Conservation (phyloP, 179 eudicot genomes). For the Carnegiea gigantea region DNA sequence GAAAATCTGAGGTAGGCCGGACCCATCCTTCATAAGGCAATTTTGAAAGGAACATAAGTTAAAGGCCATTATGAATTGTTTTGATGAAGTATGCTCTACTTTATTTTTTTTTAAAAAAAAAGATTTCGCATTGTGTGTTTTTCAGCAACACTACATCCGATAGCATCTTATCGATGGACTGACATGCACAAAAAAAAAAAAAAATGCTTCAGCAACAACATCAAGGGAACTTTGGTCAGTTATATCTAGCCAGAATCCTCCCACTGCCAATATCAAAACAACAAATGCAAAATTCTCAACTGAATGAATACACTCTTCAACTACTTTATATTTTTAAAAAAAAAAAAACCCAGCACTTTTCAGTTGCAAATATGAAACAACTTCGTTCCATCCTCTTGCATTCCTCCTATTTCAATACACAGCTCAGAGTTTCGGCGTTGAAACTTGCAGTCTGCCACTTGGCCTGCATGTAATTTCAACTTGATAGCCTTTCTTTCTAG, state of each 20-base stretch:
- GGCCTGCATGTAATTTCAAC: slow-evolving; percentile 6
- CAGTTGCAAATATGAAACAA: slow-evolving; percentile 19
- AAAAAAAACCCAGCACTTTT: slow-evolving; percentile 1
- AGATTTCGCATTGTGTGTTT: too few species aligned
- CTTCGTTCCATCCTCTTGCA: slow-evolving; percentile 10
- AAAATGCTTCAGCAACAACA: neutral
- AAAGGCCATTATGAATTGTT: too few species aligned
- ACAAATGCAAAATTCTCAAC: slow-evolving; percentile 6
- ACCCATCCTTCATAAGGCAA: too few species aligned
- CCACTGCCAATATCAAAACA: neutral
- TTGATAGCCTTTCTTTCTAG: slow-evolving; percentile 7
- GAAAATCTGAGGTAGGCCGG: neutral
- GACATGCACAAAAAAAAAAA: neutral
- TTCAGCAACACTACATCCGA: too few species aligned
- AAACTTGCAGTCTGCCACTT: slow-evolving; percentile 13
- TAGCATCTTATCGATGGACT: neutral
- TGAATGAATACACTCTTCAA: slow-evolving; percentile 9
- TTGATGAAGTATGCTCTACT: too few species aligned
- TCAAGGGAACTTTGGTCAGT: slow-evolving; percentile 5
- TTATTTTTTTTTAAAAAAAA: too few species aligned
- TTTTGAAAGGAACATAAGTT: too few species aligned
- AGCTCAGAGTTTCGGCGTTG: neutral
- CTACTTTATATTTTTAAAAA: neutral
- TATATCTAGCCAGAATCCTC: slow-evolving; percentile 10
- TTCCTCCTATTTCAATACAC: slow-evolving; percentile 15